Conservation (phyloP, 495 filamentous ascomycete genomes). For the Aspergillus bertholletiae region DNA sequence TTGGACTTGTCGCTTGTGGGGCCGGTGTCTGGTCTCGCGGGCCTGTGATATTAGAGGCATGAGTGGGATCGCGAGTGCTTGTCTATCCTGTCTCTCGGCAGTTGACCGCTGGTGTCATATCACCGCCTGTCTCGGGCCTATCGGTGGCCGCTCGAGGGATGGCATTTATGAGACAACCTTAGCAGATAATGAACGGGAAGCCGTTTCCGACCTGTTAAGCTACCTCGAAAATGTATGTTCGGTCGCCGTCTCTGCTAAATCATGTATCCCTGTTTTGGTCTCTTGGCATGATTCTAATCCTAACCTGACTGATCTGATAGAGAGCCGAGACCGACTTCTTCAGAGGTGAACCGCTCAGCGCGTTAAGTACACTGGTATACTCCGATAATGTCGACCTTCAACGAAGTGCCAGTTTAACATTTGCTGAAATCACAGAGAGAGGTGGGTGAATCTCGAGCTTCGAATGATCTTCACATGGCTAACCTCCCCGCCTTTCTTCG, state of each 20-base stretch:
- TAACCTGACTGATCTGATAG: constrained; percentile 44
- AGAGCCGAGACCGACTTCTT: constrained; percentile 97
- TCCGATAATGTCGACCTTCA: constrained; percentile 99
- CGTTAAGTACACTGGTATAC: constrained; percentile 91
- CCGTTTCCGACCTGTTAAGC: constrained; percentile 89
- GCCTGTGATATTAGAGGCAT: constrained; percentile 30
- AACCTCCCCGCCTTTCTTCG: not conserved
- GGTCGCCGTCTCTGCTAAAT: not conserved
- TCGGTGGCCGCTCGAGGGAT: constrained; percentile 80
- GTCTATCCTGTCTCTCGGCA: constrained; percentile 42
- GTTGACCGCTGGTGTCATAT: constrained; percentile 49
- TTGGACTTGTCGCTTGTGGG: constrained; percentile 19
- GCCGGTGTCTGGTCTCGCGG: constrained; percentile 30
- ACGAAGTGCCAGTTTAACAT: constrained; percentile 94
- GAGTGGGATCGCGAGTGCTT: constrained; percentile 41
- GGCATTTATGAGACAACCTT: constrained; percentile 93
- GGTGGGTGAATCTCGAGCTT: constrained; percentile 49
- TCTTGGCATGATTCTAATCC: not conserved
- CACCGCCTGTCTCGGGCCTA: constrained; percentile 40
- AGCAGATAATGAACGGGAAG: constrained; percentile 94
- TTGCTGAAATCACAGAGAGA: constrained; percentile 98
- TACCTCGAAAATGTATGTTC: constrained; percentile 89
- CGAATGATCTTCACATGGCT: constrained; percentile 1
- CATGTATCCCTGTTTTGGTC: constrained; percentile 5
- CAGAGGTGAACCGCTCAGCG: constrained; percentile 90